phyloP scores from a whole-genome alignment of 2,329 filamentous ascomycete species.

The Rhexocercosporidium sp. region DNA sequence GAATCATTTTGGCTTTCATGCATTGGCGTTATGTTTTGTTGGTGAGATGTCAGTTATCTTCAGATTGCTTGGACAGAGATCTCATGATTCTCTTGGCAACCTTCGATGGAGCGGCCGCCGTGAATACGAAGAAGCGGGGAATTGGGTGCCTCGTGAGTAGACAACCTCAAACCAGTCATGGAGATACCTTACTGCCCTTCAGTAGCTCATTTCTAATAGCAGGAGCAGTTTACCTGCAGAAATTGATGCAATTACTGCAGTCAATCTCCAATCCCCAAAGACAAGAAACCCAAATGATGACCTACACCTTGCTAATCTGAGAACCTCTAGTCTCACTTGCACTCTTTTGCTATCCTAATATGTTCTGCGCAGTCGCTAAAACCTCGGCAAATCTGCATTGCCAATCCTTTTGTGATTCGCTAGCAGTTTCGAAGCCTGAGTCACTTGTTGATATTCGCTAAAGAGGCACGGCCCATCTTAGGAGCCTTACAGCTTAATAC shows the following conservation, averaged over 20 bases:
- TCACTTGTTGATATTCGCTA: background rate
- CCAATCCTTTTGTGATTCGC: background rate
- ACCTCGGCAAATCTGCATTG: too few relatives aligned
- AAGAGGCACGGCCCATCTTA: background rate
- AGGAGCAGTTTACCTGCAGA: too few relatives aligned
- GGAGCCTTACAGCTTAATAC: too few relatives aligned
- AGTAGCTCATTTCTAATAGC: too few relatives aligned
- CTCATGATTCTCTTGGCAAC: background rate
- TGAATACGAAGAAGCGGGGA: background rate
- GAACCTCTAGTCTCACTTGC: too few relatives aligned
- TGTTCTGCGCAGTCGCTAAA: too few relatives aligned
- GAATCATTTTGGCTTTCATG: background rate
- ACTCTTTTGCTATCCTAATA: too few relatives aligned
- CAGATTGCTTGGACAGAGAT: background rate
- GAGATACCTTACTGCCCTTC: too few relatives aligned
- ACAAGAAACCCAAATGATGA: too few relatives aligned
- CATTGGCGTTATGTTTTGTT: background rate
- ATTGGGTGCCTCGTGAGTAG: background rate
- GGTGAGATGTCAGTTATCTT: background rate
- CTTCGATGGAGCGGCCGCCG: background rate
- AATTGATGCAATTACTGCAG: too few relatives aligned
- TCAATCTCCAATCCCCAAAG: too few relatives aligned
- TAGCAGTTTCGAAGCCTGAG: background rate
- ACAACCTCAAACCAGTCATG: background rate
- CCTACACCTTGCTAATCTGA: too few relatives aligned